Conservation (phyloP, 495 filamentous ascomycete genomes). For the Penicillium diatomitis region DNA sequence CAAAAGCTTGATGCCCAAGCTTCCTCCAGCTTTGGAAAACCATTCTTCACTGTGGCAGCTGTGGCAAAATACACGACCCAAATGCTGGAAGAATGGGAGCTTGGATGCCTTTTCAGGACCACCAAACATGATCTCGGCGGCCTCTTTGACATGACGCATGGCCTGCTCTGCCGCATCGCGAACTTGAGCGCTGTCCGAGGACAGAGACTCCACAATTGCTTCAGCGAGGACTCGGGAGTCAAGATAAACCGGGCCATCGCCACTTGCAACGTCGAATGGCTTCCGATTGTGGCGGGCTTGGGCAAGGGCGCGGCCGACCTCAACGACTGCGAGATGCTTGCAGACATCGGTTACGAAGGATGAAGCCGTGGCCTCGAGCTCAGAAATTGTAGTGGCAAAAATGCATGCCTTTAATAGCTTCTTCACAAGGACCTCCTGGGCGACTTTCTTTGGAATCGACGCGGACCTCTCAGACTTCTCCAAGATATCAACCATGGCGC, state of each 20-base stretch:
- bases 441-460: constrained; percentile 76
- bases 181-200: constrained; percentile 69
- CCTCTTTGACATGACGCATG: constrained; percentile 66
- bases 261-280: constrained; percentile 71
- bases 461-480: constrained; percentile 66
- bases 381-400: constrained; percentile 73
- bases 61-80: constrained; percentile 78
- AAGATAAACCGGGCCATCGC: constrained; percentile 78
- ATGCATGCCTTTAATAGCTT: constrained; percentile 83
- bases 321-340: constrained; percentile 84
- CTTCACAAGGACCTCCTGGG: constrained; percentile 70
- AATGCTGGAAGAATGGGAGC: constrained; percentile 71
- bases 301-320: constrained; percentile 70
- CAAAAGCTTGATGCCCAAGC: constrained; percentile 76
- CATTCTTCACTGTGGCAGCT: constrained; percentile 95
- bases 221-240: constrained; percentile 82
- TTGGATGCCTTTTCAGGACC: constrained; percentile 55
- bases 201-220: constrained; percentile 76
- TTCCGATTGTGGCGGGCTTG: constrained; percentile 62
- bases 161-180: constrained; percentile 76
- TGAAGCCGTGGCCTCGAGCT: constrained; percentile 64
- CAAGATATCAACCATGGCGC: constrained; percentile 49
- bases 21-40: constrained; percentile 92
- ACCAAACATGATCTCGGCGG: constrained; percentile 75
- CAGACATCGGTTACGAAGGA: constrained; percentile 69